Evolutionary conservation across 768 basidiomycete species (phyloP), one percentile per base, ranked within the genome.

Genomic region (Mycena rebaudengoi): DNA sequence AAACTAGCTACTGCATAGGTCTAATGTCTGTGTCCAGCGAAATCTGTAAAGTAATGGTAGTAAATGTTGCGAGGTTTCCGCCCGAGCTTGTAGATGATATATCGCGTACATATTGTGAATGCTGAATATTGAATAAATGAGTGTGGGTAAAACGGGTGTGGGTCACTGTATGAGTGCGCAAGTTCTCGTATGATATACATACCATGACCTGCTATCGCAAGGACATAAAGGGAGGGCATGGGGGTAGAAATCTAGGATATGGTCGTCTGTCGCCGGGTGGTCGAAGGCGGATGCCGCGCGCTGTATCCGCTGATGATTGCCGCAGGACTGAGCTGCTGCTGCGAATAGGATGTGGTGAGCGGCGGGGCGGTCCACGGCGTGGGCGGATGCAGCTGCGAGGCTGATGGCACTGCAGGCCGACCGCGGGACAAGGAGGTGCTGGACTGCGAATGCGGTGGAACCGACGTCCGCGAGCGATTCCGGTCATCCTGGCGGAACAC

Each of bases 331-430:
- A 68, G 62, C 53, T 68, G 66, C 35, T 67, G 66, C 37, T 67
- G 66, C 40, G 66, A 68, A 39, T 68, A 68, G 11, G 62, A 64
- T 6, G 59, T 68, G 18, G 60, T 53, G 37, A 64, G 59, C 26
- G 82, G 82, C 25, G 80, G 67, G 13, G 81, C 79, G 4, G 80
- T 80, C 83, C 82, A 85, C 2, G 81, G 79, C 65, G 73, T 83
- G 0, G 76, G 77, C 2, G 64, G 66, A 20, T 77, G 79, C 32
- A 67, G 48, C 32, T 73, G 74, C 13, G 71, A 74, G 18, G 69
- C 65, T 28, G 70, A 56, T 18, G 73, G 67, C 13, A 66, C 33
- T 5, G 70, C 69, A 1, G 79, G 69, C 41, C 76, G 70, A 16
- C 78, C 77, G n/a, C 65, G 65, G 13, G 65, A 12, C 32, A 58